These are phyloP conservation scores for Neoscytalidium dimidiatum DNA, from an alignment of 2,329 filamentous ascomycete genomes.

Conservation along the genomic window DNA sequence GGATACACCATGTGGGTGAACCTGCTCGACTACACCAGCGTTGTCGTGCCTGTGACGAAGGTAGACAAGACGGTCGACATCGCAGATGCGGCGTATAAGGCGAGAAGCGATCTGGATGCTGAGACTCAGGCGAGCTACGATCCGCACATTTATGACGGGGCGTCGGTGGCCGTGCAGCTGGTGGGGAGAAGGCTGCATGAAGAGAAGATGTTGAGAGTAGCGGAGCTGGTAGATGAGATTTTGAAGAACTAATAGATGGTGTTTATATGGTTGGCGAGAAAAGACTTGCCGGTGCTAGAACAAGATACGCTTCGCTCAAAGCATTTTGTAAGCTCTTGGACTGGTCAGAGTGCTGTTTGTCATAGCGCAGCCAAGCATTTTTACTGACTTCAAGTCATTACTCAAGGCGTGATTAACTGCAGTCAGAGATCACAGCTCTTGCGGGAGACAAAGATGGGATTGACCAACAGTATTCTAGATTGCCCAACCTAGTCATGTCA, in stretches of 20 bases:
- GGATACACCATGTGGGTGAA: slow-evolving; percentile 54
- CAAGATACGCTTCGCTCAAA: too few species aligned
- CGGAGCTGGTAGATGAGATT: slow-evolving; percentile 3
- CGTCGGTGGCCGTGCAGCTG: slow-evolving; percentile 29
- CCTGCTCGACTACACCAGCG: slow-evolving; percentile 57
- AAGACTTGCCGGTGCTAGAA: too few species aligned
- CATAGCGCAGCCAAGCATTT: too few species aligned
- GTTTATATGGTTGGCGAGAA: too few species aligned
- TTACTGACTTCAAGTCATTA: too few species aligned
- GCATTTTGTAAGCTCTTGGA: too few species aligned
- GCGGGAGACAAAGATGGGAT: too few species aligned
- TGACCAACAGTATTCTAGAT: too few species aligned
- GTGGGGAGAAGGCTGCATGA: slow-evolving; percentile 28
- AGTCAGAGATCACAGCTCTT: too few species aligned
- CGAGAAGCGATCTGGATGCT: slow-evolving; percentile 18
- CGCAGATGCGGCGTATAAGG: slow-evolving; percentile 29
- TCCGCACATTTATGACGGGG: slow-evolving; percentile 21
- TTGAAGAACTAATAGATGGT: neutral
- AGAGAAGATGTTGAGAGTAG: slow-evolving; percentile 26
- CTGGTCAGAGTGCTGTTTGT: too few species aligned
- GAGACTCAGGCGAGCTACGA: slow-evolving; percentile 8
- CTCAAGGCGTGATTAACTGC: too few species aligned
- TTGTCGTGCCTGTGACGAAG: slow-evolving; percentile 57
- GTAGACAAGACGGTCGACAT: slow-evolving; percentile 55
- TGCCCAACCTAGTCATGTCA: too few species aligned